Evolutionary conservation across 148 eudicot species (phyloP).

Genomic region (Heliamphora exappendiculata): DNA sequence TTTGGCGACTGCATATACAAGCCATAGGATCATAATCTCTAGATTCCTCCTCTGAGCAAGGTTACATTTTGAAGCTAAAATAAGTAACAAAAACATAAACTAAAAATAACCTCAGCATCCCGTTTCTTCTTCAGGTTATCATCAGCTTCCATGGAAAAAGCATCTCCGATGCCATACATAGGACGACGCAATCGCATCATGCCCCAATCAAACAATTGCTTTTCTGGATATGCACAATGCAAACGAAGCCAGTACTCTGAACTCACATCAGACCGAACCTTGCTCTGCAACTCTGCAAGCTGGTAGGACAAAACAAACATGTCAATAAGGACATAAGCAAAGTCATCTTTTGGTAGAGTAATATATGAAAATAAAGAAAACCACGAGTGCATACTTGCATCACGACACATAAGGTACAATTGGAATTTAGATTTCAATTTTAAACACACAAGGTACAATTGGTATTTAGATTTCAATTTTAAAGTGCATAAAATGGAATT

Average conservation of each 20-base stretch:
- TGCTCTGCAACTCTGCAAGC: conserved; percentile 78
- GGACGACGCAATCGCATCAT: conserved; percentile 66
- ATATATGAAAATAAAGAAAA: background rate
- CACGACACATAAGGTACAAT: background rate
- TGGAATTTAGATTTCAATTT: background rate
- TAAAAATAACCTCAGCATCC: conserved; percentile 67
- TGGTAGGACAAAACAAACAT: conserved; percentile 22
- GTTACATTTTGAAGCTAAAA: conserved; percentile 3
- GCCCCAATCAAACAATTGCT: conserved; percentile 90
- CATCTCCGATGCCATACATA: conserved; percentile 77
- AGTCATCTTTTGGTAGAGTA: background rate
- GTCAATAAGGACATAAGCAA: conserved; percentile 14
- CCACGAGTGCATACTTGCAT: background rate
- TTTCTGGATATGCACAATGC: conserved; percentile 68
- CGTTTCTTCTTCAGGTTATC: conserved; percentile 83
- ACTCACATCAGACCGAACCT: conserved; percentile 81
- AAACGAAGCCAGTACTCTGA: conserved; percentile 85
- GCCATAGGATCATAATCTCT: background rate
- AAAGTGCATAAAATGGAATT: background rate
- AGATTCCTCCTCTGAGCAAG: background rate
- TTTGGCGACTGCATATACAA: background rate
- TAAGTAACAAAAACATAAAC: conserved; percentile 3
- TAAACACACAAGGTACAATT: background rate
- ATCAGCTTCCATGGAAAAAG: conserved; percentile 73
- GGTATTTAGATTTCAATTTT: background rate